Evolutionary conservation across 2,329 filamentous ascomycete genomes (phyloP), one percentile per base, ranked within the genome.

Genomic region (Neoascochyta sp.): DNA sequence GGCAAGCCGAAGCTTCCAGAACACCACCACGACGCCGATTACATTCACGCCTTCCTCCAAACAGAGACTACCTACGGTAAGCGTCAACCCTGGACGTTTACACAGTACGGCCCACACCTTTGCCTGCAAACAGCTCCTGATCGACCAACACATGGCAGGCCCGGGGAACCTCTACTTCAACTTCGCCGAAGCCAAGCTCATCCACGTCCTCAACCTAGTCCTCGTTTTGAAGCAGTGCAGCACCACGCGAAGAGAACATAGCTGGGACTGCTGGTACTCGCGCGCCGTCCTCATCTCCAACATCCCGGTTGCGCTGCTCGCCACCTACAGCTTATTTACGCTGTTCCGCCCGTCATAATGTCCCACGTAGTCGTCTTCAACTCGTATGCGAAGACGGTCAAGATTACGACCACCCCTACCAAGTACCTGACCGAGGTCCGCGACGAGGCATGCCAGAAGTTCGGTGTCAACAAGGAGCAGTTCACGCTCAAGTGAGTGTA

Each of bases 321-420:
- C 50, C 29, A 42, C 48, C 16, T 54, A 50, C 43, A 40, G 45
- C 16, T 40, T 58, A 15, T 55, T 51, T 26, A 41, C 39, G 13
- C 28, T 58, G 20, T 45, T 52, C 28, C 43, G 49, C 34, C 39
- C 49, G 68, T 41, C 45, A 95, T 95, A 86, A 79, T 87, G 45
- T 83, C 88, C 30, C 84, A 92, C 60, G 87, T 96, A 36, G 83
- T 89, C 49, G 86, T 96, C 30, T 81, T 95, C 45, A 82, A 90
- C 60, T 79, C 83, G 21, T 80, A 86, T 48, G 75, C 89, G 48
- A 81, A 84, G 47, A 78, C 87, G 50, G 77, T 81, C 28, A 84
- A 78, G 22, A 73, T 98, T 63, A 94, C 94, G 64, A 89, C 92
- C 33, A 83, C 75, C 0, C 87, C 88, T 0, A 75, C 75, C 33